These are phyloP conservation scores for Hyaloscypha hepaticicola DNA, from an alignment of 495 filamentous ascomycete genomes.

Conservation along the genomic window DNA sequence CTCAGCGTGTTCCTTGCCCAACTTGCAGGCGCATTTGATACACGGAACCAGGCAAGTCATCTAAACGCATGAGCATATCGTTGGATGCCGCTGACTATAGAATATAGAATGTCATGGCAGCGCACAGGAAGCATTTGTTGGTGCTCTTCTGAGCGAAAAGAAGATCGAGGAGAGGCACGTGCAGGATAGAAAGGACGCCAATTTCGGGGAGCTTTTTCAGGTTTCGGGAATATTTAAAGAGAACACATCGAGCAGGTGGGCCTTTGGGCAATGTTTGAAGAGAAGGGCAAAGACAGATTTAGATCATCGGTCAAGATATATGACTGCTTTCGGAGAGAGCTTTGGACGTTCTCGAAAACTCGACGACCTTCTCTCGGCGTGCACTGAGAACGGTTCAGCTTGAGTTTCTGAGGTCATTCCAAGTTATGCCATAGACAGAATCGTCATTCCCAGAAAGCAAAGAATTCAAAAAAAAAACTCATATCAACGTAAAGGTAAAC, in stretches of 20 bases:
- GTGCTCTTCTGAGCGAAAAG: neutral
- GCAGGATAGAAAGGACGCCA: neutral
- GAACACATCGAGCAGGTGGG: too few species aligned
- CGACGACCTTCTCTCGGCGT: neutral
- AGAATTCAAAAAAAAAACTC: neutral
- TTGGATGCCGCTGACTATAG: neutral
- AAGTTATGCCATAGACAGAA: neutral
- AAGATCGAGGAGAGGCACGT: neutral
- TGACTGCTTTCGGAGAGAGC: neutral
- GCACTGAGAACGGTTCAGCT: neutral
- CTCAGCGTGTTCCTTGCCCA: neutral
- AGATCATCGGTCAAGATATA: neutral
- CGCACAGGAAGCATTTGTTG: neutral
- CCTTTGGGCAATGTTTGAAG: neutral
- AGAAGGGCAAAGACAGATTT: neutral
- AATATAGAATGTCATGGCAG: neutral
- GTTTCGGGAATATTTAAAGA: neutral
- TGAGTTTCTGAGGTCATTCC: neutral
- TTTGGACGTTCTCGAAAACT: neutral
- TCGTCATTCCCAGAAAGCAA: neutral
- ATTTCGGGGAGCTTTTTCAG: neutral
- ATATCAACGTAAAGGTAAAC: too few species aligned
- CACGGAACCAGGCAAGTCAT: neutral
- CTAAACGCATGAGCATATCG: too few species aligned
- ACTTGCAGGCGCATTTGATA: neutral